phyloP scores from a whole-genome alignment of 176 grass and related monocot genomes.

The Bromus sterilis region DNA sequence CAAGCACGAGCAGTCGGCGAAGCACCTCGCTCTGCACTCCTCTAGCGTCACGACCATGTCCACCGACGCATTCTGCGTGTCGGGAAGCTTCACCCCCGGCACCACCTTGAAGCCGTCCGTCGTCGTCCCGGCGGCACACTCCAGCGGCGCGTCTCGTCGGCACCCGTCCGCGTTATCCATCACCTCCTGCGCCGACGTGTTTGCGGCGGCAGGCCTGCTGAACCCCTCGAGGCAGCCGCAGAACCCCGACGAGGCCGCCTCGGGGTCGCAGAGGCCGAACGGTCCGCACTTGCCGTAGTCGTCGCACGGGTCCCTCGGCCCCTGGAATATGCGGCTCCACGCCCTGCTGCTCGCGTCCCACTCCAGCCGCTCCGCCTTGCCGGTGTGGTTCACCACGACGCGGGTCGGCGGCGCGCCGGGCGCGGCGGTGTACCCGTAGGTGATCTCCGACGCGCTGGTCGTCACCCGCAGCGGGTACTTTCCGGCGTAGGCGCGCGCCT shows the following conservation, averaged over 20 bases:
- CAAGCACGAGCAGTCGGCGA: slow-evolving; percentile 40
- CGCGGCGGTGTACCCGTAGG: not conserved
- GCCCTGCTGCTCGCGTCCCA: not conserved
- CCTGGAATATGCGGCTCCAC: not conserved
- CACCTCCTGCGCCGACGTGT: not conserved
- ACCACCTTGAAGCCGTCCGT: slow-evolving; percentile 19
- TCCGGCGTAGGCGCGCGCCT: not conserved
- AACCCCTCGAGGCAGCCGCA: slow-evolving; percentile 39
- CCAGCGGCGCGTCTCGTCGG: not conserved
- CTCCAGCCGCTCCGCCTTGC: slow-evolving; percentile 15
- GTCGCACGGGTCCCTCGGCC: slow-evolving; percentile 15
- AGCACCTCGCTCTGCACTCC: slow-evolving; percentile 25
- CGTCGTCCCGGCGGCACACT: not conserved
- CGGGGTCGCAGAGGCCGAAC: slow-evolving; percentile 34
- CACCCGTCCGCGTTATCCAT: slow-evolving; percentile 8
- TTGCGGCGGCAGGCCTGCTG: not conserved
- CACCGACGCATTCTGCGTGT: not conserved
- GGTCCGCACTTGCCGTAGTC: slow-evolving; percentile 23
- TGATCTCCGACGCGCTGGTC: not conserved
- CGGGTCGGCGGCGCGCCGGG: slow-evolving; percentile 22
- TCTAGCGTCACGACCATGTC: slow-evolving; percentile 9
- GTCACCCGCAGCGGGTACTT: not conserved
- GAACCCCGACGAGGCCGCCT: not conserved
- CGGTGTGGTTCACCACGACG: not conserved
- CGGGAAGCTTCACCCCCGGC: slow-evolving; percentile 40